Conservation (phyloP, 768 basidiomycete species). For the Russula compacta region DNA sequence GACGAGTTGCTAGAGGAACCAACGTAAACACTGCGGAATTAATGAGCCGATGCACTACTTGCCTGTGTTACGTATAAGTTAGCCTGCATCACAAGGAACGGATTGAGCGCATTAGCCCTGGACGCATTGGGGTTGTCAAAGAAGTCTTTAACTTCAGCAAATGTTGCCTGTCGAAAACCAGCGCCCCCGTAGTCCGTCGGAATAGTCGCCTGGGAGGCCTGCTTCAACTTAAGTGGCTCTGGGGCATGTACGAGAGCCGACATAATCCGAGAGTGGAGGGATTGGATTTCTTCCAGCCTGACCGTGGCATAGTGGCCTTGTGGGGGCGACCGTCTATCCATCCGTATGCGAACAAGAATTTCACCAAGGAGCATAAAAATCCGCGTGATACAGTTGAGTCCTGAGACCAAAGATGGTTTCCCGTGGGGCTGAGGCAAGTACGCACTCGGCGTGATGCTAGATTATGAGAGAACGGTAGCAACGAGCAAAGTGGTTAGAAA, state of each 20-base stretch:
- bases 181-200: conserved; percentile 57
- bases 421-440: conserved; percentile 84
- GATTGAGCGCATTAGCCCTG: conserved; percentile 76
- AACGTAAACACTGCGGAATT: not conserved
- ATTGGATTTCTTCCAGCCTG: conserved; percentile 75
- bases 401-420: conserved; percentile 76
- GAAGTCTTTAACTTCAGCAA: conserved; percentile 82
- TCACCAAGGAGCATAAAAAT: conserved; percentile 82
- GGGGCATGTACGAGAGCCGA: conserved; percentile 68
- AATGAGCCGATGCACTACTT: conserved; percentile 19
- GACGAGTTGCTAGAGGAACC: conserved; percentile 64
- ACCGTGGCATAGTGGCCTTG: conserved; percentile 81
- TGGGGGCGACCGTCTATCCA: conserved; percentile 79
- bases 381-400: conserved; percentile 78
- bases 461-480: not conserved
- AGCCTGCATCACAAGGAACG: conserved; percentile 86
- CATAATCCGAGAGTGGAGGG: conserved; percentile 68
- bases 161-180: conserved; percentile 73
- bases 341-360: conserved; percentile 77
- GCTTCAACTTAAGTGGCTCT: conserved; percentile 63
- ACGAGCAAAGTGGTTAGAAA: conserved; percentile 7
- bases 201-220: conserved; percentile 37
- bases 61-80: conserved; percentile 92
- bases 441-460: conserved; percentile 72
- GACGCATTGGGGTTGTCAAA: conserved; percentile 88